phyloP scores from a whole-genome alignment of 2,329 filamentous ascomycete genomes.

The Bipolaris zeicola region DNA sequence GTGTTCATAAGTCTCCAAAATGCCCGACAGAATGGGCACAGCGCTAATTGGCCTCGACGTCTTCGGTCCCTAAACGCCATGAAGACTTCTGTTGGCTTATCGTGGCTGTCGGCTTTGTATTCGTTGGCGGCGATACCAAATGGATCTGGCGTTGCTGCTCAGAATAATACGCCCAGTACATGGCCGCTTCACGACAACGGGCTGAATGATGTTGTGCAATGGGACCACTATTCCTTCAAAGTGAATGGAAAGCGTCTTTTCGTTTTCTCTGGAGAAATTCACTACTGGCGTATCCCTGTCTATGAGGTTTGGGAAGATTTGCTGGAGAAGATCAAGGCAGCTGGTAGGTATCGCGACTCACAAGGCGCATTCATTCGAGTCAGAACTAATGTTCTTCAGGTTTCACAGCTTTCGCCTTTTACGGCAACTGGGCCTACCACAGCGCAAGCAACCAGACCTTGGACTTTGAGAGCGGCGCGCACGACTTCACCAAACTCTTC shows the following conservation, averaged over 20 bases:
- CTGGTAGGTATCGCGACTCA: slow-evolving; percentile 16
- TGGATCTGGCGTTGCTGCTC: slow-evolving; percentile 27
- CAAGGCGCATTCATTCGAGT: neutral
- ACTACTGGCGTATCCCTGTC: slow-evolving; percentile 56
- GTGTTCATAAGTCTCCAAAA: slow-evolving; percentile 18
- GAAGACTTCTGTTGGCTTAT: slow-evolving; percentile 25
- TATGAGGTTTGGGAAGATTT: slow-evolving; percentile 58
- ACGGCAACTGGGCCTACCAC: slow-evolving; percentile 58
- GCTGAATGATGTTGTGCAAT: slow-evolving; percentile 56
- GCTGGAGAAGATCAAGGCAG: slow-evolving; percentile 59
- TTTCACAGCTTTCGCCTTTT: slow-evolving; percentile 56
- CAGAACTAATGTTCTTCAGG: slow-evolving; percentile 31
- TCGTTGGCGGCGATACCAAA: slow-evolving; percentile 19
- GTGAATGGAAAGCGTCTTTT: slow-evolving; percentile 59
- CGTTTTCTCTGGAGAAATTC: slow-evolving; percentile 60
- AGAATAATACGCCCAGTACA: slow-evolving; percentile 34
- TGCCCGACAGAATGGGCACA: slow-evolving; percentile 16
- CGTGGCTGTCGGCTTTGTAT: slow-evolving; percentile 32
- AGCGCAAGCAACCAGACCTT: slow-evolving; percentile 52
- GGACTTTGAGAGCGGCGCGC: slow-evolving; percentile 60
- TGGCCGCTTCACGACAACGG: slow-evolving; percentile 59
- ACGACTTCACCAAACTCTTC: slow-evolving; percentile 59
- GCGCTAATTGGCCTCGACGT: slow-evolving; percentile 26
- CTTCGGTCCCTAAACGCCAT: slow-evolving; percentile 23
- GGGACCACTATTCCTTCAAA: slow-evolving; percentile 61